Conservation (phyloP, 1,284 basidiomycete genomes). For the Apiotrichum montevideense region DNA sequence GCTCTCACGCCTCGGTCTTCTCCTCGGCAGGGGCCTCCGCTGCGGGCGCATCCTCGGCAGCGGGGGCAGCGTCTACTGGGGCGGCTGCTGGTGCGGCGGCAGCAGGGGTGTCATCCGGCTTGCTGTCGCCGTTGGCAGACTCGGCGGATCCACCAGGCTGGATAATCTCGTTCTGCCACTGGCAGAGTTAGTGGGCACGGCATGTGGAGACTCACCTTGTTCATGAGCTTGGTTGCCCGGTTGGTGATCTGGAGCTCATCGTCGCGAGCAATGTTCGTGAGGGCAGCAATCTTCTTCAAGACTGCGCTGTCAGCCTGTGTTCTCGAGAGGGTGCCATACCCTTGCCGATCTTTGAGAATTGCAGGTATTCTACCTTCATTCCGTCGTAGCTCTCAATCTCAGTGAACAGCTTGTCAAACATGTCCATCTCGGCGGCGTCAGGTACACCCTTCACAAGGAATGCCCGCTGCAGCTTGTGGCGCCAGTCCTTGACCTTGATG, state of each 20-base stretch:
- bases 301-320: slow-evolving; percentile 49
- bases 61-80: not conserved
- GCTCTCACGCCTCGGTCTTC: slow-evolving; percentile 12
- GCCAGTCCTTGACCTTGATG: slow-evolving; percentile 72
- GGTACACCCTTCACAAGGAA: slow-evolving; percentile 59
- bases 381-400: slow-evolving; percentile 74
- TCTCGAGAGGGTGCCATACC: slow-evolving; percentile 23
- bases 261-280: slow-evolving; percentile 68
- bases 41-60: slow-evolving; percentile 6
- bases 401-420: slow-evolving; percentile 69
- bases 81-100: no score
- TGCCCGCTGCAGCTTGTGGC: slow-evolving; percentile 81
- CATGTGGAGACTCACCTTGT: slow-evolving; percentile 31
- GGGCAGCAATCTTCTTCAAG: slow-evolving; percentile 83
- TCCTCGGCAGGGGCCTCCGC: slow-evolving; percentile 5
- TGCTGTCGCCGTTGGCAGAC: slow-evolving; percentile 50
- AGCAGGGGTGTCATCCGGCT: slow-evolving; percentile 24
- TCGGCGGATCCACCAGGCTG: slow-evolving; percentile 25
- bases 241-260: slow-evolving; percentile 79
- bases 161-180: slow-evolving; percentile 2
- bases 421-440: slow-evolving; percentile 64
- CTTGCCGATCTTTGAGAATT: slow-evolving; percentile 96
- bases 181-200: not conserved
- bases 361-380: slow-evolving; percentile 77
- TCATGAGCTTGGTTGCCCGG: slow-evolving; percentile 53